Evolutionary conservation across 2,329 filamentous ascomycete genomes (phyloP), one percentile per base, ranked within the genome.

Genomic region (Colletotrichum lupini): DNA sequence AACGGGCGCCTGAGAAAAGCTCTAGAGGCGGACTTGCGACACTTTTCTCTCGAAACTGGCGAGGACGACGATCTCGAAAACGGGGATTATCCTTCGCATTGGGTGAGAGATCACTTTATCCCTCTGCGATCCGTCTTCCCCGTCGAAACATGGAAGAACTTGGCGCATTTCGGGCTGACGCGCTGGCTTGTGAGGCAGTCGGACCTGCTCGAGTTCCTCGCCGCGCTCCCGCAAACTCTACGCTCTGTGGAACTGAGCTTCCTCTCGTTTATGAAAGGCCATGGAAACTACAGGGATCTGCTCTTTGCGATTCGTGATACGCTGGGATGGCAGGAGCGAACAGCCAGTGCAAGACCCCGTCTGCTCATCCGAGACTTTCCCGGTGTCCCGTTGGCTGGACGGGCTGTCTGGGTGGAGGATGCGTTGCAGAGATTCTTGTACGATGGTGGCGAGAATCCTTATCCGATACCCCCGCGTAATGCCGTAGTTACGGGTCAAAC

Each of bases 211-310:
- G 67, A 74, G 0, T 63, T 83, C 1, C 78, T 84, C 16, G 52
- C 59, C 1, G 66, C 60, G 0, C 62, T 85, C 0, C 81, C 80
- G 4, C 8, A 26, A 0, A 79, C 79, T 0, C 26, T 83, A 1
- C 75, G 76, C 11, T 80, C 79, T 1, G 71, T 83, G 0, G 78
- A 84, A 32, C 74, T 85, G 6, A 83, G 80, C 57, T 80, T 79
- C 14, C 73, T 83, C 1, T 11, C 9, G 3, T 82, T 82, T 28
- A 1, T 78, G 16, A 68, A 74, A 8, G 4, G 28, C 19, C 52
- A 35, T 9, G 68, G 68, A 30, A n/a, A 55, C 2, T 72, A 68
- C 24, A 22, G 74, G 49, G 59, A 73, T 11, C 59, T 81, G 5
- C 73, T 81, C 11, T 32, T 69, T 46, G 72, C 67, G 3, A 76